Conservation (phyloP, 352 stramenopile species). For the Phytophthora multivora region DNA sequence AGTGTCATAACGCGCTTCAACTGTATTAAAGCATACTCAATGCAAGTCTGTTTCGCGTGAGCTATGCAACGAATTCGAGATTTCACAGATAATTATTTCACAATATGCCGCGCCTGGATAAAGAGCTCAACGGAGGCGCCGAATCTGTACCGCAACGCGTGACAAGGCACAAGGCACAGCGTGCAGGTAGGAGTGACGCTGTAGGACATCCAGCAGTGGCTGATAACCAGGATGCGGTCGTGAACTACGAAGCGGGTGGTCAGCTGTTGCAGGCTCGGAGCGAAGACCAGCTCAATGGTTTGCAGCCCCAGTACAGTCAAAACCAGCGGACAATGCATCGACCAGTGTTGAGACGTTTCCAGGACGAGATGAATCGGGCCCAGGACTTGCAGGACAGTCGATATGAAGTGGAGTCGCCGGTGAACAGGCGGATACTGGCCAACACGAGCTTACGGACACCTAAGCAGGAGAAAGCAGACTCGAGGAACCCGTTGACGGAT, state of each 20-base stretch:
- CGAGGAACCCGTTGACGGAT: conserved; percentile 5
- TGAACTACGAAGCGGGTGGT: not conserved
- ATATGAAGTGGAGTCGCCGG: conserved; percentile 1
- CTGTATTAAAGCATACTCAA: conserved; percentile 9
- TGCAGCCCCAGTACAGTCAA: not conserved
- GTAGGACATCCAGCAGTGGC: conserved; percentile 7
- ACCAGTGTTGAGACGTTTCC: not conserved
- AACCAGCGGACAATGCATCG: not conserved
- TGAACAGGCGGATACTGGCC: not conserved
- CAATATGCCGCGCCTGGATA: conserved; percentile 9
- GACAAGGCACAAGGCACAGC: not conserved
- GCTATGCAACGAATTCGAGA: conserved; percentile 1
- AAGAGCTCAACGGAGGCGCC: not conserved
- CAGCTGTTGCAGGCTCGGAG: not conserved
- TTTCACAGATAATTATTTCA: no score
- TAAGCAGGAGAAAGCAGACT: not conserved
- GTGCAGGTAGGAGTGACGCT: not conserved
- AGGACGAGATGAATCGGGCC: not conserved
- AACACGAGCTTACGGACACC: not conserved
- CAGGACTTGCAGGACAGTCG: conserved; percentile 5
- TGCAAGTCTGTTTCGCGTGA: conserved; percentile 9
- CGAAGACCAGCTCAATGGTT: not conserved
- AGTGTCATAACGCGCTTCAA: conserved; percentile 1
- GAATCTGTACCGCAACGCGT: not conserved
- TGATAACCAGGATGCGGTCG: conserved; percentile 1